Evolutionary conservation across 2,329 filamentous ascomycete species (phyloP).

Genomic region (Tolypocladium ophioglossoides): DNA sequence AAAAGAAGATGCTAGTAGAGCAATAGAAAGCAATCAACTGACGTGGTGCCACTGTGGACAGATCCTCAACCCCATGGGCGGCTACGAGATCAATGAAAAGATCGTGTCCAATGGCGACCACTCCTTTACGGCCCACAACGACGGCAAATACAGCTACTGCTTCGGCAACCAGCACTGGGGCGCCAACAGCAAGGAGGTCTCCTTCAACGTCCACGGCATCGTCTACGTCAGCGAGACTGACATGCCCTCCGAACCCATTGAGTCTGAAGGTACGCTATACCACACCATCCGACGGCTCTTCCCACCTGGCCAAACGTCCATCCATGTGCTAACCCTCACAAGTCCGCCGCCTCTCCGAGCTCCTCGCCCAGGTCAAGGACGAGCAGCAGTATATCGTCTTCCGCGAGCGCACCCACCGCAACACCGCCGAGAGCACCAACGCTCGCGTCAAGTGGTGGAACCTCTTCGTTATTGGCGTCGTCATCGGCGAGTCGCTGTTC

Average conservation of each 20-base stretch:
- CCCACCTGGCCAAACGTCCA: neutral
- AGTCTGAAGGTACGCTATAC: constrained; percentile 75
- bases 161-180: constrained; percentile 99
- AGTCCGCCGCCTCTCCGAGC: constrained; percentile 77
- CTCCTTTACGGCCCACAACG: constrained; percentile 73
- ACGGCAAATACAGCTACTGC: constrained; percentile 93
- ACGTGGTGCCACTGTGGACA: constrained; percentile 17
- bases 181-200: constrained; percentile 92
- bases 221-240: constrained; percentile 93
- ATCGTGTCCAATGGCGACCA: constrained; percentile 83
- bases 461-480: constrained; percentile 82
- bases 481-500: constrained; percentile 88
- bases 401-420: constrained; percentile 90
- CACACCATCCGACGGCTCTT: neutral
- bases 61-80: constrained; percentile 69
- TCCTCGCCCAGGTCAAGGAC: constrained; percentile 88
- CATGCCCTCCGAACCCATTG: constrained; percentile 74
- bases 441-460: constrained; percentile 99
- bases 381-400: constrained; percentile 96
- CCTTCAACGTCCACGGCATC: constrained; percentile 97
- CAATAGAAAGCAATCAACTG: neutral
- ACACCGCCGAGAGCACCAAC: constrained; percentile 98
- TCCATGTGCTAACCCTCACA: neutral
- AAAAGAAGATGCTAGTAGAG: neutral
- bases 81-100: constrained; percentile 71